Evolutionary conservation across 2,329 filamentous ascomycete genomes (phyloP).

Genomic region (Fusarium sambucinum): DNA sequence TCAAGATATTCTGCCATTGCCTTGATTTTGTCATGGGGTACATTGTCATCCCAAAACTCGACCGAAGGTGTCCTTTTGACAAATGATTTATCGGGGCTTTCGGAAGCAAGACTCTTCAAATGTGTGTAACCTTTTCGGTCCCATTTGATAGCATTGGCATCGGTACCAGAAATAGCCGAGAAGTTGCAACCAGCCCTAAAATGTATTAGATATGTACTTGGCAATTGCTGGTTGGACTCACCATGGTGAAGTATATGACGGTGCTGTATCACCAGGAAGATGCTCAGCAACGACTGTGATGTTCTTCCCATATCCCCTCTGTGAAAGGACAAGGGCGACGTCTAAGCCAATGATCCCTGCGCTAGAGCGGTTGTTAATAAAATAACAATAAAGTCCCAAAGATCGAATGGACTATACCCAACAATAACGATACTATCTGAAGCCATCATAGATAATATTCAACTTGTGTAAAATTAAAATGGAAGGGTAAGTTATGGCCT

Average conservation of each 20-base stretch:
- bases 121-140: neutral
- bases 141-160: conserved; percentile 17
- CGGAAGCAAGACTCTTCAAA: neutral
- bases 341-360: conserved; percentile 12
- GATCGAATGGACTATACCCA: neutral
- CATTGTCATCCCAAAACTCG: conserved; percentile 16
- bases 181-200: conserved; percentile 9
- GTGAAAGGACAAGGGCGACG: neutral
- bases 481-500: no score
- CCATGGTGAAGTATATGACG: conserved; percentile 14
- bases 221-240: neutral
- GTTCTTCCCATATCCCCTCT: conserved; percentile 1
- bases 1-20: conserved; percentile 4
- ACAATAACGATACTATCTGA: conserved; percentile 8
- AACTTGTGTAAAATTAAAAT: no score
- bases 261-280: neutral
- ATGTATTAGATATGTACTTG: no score
- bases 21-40: conserved; percentile 11
- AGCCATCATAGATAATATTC: neutral
- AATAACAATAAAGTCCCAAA: rapidly evolving
- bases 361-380: neutral
- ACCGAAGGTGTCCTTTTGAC: neutral
- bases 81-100: neutral
- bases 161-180: conserved; percentile 14
- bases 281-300: neutral